Evolutionary conservation across 345 rosid genomes (phyloP), one percentile per base, ranked within the genome.

Genomic region (Pseudoturritis turrita): DNA sequence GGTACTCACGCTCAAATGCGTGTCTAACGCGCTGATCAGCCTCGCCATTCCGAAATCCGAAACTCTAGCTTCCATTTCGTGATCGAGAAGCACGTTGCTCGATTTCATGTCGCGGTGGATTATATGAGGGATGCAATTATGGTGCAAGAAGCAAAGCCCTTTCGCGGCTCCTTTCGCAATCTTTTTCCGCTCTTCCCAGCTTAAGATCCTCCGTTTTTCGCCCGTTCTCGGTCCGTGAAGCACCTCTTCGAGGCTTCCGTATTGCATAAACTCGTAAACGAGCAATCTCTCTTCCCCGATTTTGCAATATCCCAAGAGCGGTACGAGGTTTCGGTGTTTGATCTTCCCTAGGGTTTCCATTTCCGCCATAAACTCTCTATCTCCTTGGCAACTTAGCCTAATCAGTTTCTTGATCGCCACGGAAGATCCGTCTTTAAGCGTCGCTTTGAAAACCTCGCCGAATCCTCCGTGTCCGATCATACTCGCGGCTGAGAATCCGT

Each of bases 1-100:
- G 36, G 97, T 94, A 83, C 97, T 90, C 1, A 94, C 98, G 22
- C 98, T 94, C 55, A 94, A 79, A 74, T 94, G 98, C 3, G 97
- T 94, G 83, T 94, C 98, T 0, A 94, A 86, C 6, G 97, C 98
- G 10, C 97, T 94, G 29, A 94, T 94, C 44, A 94, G 85, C 81
- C 98, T 81, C 13, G 98, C 98, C 98, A 94, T 94, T 44, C 98
- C 98, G 8, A 94, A 94, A 84, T 94, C 98, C 0, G 98, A 94
- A 46, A 94, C 96, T 46, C 98, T 84, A 36, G 98, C 88, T 71
- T 90, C 98, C 97, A 94, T 80, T 41, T 94, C 97, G n/a, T 89
- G 81, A 72, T 94, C 98, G 4, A 94, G 60, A 12, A 94, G 81
- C 4, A 94, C 98, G 31, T 94, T 94, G 77, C 98, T 90, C 3